Percentiles rank a stretch among this genome's conserved stretches.
phyloP scores from a whole-genome alignment of 148 eudicot genomes.

The Nyssa sinensis region DNA sequence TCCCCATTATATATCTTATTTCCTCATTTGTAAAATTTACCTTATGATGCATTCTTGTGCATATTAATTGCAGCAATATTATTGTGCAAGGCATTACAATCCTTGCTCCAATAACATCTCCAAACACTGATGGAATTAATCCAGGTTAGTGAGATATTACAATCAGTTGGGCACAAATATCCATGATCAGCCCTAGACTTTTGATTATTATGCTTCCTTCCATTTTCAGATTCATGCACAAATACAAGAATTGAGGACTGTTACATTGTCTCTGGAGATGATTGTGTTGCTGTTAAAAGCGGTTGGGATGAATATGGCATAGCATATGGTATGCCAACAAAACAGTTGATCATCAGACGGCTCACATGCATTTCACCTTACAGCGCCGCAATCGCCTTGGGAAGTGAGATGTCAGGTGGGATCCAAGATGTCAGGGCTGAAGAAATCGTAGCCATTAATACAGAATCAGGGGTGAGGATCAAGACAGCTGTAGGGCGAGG shows the following conservation, averaged over 20 bases:
- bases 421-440: slow-evolving; percentile 84
- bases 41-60: not conserved
- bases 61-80: slow-evolving; percentile 52
- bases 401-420: slow-evolving; percentile 96
- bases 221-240: slow-evolving; percentile 70
- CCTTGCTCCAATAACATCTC: slow-evolving; percentile 67
- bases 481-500: slow-evolving; percentile 86
- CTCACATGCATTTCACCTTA: slow-evolving; percentile 80
- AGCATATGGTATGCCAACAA: slow-evolving; percentile 69
- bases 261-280: slow-evolving; percentile 85
- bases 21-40: not conserved
- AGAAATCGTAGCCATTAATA: slow-evolving; percentile 57
- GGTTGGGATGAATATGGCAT: slow-evolving; percentile 98
- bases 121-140: slow-evolving; percentile 91
- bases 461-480: slow-evolving; percentile 83
- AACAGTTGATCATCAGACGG: slow-evolving; percentile 62
- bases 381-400: slow-evolving; percentile 84
- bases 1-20: too few species aligned
- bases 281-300: slow-evolving; percentile 85
- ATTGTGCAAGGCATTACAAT: slow-evolving; percentile 78
- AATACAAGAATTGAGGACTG: slow-evolving; percentile 70
- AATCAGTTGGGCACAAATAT: not conserved
- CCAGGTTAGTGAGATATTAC: slow-evolving; percentile 53
- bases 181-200: not conserved
- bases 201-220: not conserved